These are phyloP conservation scores for Kwoniella botswanensis DNA, from an alignment of 768 basidiomycete genomes.

Conservation along the genomic window DNA sequence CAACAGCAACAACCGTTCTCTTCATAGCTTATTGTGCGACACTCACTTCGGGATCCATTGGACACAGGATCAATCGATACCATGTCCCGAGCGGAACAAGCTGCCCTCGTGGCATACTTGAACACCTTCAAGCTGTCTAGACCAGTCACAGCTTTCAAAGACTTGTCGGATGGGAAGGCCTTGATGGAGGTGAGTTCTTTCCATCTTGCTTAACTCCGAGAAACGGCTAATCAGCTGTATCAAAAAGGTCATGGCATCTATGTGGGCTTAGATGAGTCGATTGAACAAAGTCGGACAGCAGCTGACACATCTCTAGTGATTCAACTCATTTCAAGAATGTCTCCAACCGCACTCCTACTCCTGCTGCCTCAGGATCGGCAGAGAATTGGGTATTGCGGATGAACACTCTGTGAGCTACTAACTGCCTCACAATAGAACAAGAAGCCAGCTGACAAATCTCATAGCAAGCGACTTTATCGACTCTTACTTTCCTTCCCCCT, in stretches of 20 bases:
- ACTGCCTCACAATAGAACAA: background rate
- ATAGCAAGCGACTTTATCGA: constrained; percentile 51
- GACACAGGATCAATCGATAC: background rate
- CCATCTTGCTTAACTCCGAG: background rate
- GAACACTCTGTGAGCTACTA: constrained; percentile 43
- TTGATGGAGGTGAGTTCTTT: constrained; percentile 46
- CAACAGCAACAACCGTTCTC: background rate
- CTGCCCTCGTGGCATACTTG: constrained; percentile 46
- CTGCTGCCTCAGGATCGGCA: constrained; percentile 23
- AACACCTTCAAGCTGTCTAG: constrained; percentile 47
- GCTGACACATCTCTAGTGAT: constrained; percentile 33
- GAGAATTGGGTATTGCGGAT: constrained; percentile 53
- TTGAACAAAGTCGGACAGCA: background rate
- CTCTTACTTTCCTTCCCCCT: constrained; percentile 48
- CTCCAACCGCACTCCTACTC: constrained; percentile 9
- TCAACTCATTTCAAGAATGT: constrained; percentile 47
- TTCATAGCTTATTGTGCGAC: background rate
- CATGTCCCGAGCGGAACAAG: constrained; percentile 50
- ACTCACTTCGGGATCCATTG: background rate
- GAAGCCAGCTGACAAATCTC: background rate
- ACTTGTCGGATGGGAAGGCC: constrained; percentile 46
- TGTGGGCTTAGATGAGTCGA: constrained; percentile 23
- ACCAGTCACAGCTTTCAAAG: constrained; percentile 40
- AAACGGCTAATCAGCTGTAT: background rate
- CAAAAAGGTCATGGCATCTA: constrained; percentile 33